These are phyloP conservation scores for Curvularia sp. DNA, from an alignment of 2,329 filamentous ascomycete species.

Conservation along the genomic window DNA sequence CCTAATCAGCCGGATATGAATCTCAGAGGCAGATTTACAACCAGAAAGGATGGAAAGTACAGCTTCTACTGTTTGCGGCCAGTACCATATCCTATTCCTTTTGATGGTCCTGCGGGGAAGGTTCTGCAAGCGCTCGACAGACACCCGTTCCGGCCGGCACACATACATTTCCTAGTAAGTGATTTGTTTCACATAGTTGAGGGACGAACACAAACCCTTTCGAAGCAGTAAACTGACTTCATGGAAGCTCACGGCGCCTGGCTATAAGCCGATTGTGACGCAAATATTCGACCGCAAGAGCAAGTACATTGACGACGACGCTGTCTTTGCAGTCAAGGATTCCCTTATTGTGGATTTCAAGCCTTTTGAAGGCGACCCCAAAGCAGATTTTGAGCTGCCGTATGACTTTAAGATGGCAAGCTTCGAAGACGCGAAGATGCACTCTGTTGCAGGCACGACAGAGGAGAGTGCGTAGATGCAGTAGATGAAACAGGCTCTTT, in stretches of 20 bases:
- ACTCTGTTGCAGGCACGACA: conserved; percentile 35
- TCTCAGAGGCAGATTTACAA: conserved; percentile 74
- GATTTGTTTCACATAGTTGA: background rate
- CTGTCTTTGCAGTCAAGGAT: conserved; percentile 67
- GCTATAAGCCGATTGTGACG: conserved; percentile 73
- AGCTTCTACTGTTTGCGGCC: conserved; percentile 53
- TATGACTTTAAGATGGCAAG: conserved; percentile 59
- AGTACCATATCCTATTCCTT: conserved; percentile 61
- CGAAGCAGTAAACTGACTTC: conserved; percentile 2
- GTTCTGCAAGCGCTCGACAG: conserved; percentile 65
- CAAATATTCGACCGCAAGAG: conserved; percentile 77
- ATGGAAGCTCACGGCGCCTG: conserved; percentile 59
- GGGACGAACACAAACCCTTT: background rate
- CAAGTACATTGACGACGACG: conserved; percentile 66
- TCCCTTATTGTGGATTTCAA: conserved; percentile 65
- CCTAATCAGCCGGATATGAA: conserved; percentile 74
- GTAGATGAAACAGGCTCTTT: background rate
- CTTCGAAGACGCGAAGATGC: conserved; percentile 45
- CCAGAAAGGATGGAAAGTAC: conserved; percentile 70
- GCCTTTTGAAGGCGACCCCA: conserved; percentile 58
- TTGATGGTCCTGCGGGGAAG: conserved; percentile 66
- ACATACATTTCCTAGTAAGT: conserved; percentile 67
- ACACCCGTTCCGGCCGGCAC: conserved; percentile 67
- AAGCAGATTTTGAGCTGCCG: conserved; percentile 61
- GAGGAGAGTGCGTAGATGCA: conserved; percentile 29